Conservation (phyloP, 2,329 filamentous ascomycete genomes). For the Talaromyces atroroseus region DNA sequence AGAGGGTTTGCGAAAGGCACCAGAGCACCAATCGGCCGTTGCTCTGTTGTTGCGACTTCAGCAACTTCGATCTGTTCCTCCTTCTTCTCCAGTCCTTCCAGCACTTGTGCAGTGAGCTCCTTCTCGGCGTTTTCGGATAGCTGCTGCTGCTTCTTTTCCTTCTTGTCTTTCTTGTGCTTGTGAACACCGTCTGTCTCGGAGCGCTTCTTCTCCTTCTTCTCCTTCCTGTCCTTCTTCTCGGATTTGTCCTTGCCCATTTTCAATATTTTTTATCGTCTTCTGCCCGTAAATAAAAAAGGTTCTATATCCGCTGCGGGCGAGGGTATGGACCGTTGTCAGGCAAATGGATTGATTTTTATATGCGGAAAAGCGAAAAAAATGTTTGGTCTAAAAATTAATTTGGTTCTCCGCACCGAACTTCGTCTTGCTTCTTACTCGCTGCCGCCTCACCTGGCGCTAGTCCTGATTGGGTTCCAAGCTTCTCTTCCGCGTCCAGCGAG, state of each 20-base stretch:
- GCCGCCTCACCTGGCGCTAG: constrained; percentile 22
- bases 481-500: constrained; percentile 10
- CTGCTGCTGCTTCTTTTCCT: constrained; percentile 43
- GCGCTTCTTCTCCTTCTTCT: constrained; percentile 45
- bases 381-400: constrained; percentile 13
- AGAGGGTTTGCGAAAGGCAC: constrained; percentile 48
- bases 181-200: constrained; percentile 42
- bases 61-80: constrained; percentile 13
- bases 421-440: constrained; percentile 18
- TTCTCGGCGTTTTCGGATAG: constrained; percentile 37
- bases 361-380: constrained; percentile 15
- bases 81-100: constrained; percentile 31
- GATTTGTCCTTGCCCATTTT: constrained; percentile 43
- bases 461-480: constrained; percentile 21
- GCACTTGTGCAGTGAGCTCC: constrained; percentile 32
- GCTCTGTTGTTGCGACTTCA: constrained; percentile 2
- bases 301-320: background rate
- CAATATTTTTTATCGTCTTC: constrained; percentile 9
- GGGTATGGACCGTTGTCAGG: background rate
- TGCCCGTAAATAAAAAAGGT: background rate
- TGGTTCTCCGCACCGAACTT: constrained; percentile 12
- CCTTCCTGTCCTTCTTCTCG: constrained; percentile 29
- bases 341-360: background rate
- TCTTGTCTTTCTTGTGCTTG: constrained; percentile 38
- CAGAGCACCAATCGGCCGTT: constrained; percentile 39